Evolutionary conservation across 2,329 filamentous ascomycete species (phyloP).

Genomic region (Cercospora zeae-maydis): DNA sequence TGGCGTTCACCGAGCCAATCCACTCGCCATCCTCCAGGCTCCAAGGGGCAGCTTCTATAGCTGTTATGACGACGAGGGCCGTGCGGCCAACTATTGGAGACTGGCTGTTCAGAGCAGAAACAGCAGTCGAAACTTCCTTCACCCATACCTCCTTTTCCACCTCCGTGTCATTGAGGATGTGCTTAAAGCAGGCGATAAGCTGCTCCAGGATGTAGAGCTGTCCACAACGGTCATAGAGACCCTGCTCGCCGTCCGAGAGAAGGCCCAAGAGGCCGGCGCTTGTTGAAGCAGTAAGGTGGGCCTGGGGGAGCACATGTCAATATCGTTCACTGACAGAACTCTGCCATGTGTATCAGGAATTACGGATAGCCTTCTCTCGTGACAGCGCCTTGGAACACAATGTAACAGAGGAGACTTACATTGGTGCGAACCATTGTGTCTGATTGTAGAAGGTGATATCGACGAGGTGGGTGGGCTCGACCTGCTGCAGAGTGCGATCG

Average conservation of each 20-base stretch:
- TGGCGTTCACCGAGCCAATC: neutral
- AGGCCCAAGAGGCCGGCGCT: neutral
- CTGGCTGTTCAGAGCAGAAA: neutral
- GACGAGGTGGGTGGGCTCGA: neutral
- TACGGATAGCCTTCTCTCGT: neutral
- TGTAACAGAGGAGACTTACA: neutral
- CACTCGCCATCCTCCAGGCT: neutral
- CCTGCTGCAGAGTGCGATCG: neutral
- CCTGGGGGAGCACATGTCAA: neutral
- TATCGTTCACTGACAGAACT: neutral
- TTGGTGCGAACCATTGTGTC: neutral
- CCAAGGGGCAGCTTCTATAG: conserved; percentile 7
- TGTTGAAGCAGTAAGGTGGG: neutral
- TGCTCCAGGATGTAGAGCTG: conserved; percentile 9
- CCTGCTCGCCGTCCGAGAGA: neutral
- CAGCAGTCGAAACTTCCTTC: neutral
- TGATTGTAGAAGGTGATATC: neutral
- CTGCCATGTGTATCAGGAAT: neutral
- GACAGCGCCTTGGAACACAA: neutral
- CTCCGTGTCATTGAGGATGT: conserved; percentile 1
- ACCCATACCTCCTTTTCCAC: conserved; percentile 5
- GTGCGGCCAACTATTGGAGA: neutral
- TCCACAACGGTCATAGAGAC: neutral
- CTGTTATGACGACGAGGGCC: neutral
- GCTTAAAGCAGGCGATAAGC: neutral